A percentile compares a stretch with the other conserved stretches of the same genome.
Evolutionary conservation across 2,329 filamentous ascomycete genomes (phyloP).

Genomic region (Drechslerella dactyloides): DNA sequence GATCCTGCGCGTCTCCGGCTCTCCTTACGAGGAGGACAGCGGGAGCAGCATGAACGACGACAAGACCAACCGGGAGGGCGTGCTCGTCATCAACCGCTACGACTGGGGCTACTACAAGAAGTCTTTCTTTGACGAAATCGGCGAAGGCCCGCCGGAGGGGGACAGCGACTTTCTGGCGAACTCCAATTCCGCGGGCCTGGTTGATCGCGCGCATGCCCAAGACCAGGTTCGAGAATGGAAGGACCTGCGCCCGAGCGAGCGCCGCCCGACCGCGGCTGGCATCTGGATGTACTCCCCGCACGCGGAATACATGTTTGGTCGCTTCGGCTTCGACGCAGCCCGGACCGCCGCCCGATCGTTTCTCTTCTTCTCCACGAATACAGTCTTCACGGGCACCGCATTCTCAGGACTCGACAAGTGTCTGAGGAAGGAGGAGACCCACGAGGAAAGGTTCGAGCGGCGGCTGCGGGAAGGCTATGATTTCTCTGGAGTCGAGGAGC

Average conservation of each 20-base stretch:
- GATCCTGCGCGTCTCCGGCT: conserved; percentile 46
- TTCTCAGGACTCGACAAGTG: conserved; percentile 7
- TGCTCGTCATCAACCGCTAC: conserved; percentile 48
- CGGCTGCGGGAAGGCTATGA: conserved; percentile 14
- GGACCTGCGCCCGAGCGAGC: conserved; percentile 24
- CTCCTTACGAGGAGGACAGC: conserved; percentile 45
- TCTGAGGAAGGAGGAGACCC: conserved; percentile 9
- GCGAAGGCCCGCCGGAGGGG: conserved; percentile 6
- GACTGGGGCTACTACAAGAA: conserved; percentile 49
- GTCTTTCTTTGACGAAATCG: conserved; percentile 20
- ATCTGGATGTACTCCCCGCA: conserved; percentile 47
- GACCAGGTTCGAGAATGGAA: conserved; percentile 36
- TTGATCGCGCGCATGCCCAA: conserved; percentile 35
- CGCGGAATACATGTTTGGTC: conserved; percentile 44
- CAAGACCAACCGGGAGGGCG: conserved; percentile 32
- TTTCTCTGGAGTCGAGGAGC: conserved; percentile 18
- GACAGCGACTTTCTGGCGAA: conserved; percentile 10
- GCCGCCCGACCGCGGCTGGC: conserved; percentile 3
- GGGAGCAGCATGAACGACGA: conserved; percentile 47
- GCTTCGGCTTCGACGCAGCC: conserved; percentile 26
- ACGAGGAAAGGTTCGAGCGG: conserved; percentile 23
- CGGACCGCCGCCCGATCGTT: conserved; percentile 18
- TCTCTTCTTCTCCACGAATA: conserved; percentile 25
- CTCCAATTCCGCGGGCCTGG: conserved; percentile 38
- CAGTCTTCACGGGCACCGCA: conserved; percentile 8